These are phyloP conservation scores for Thalassia testudinum DNA, from an alignment of 116 monocot species.

Conservation along the genomic window DNA sequence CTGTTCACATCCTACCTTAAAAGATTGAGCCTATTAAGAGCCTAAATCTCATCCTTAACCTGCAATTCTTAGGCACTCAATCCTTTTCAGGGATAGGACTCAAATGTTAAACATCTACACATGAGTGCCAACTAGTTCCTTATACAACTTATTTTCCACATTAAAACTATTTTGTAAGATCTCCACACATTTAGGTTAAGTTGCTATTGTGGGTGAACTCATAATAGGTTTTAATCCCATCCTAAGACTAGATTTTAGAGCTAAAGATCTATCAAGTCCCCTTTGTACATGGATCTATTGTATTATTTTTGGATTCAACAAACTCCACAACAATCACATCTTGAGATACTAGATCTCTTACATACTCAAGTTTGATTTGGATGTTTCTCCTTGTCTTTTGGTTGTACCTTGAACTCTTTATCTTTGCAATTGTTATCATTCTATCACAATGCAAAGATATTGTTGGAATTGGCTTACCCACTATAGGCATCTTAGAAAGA, in stretches of 20 bases:
- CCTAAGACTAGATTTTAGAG: not conserved
- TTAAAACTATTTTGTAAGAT: too few relatives aligned
- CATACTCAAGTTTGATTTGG: not conserved
- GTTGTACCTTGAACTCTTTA: too few relatives aligned
- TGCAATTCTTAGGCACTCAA: not conserved
- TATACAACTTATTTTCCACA: too few relatives aligned
- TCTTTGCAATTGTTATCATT: too few relatives aligned
- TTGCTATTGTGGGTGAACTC: not conserved
- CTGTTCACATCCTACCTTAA: not conserved
- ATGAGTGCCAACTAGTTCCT: not conserved
- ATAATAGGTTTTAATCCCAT: not conserved
- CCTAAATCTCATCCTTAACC: too few relatives aligned
- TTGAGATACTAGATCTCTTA: not conserved
- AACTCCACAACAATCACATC: not conserved
- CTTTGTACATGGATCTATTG: not conserved
- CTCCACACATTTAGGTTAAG: too few relatives aligned
- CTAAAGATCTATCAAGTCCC: constrained; percentile 1
- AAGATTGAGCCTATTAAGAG: not conserved
- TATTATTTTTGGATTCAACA: not conserved
- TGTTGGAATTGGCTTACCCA: too few relatives aligned
- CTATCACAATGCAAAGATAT: too few relatives aligned
- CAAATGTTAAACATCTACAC: not conserved
- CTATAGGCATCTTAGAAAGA: too few relatives aligned
- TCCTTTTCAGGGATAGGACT: not conserved
- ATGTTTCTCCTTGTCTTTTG: too few relatives aligned